Conservation (phyloP, 345 rosid genomes). For the Ceriops decandra region DNA sequence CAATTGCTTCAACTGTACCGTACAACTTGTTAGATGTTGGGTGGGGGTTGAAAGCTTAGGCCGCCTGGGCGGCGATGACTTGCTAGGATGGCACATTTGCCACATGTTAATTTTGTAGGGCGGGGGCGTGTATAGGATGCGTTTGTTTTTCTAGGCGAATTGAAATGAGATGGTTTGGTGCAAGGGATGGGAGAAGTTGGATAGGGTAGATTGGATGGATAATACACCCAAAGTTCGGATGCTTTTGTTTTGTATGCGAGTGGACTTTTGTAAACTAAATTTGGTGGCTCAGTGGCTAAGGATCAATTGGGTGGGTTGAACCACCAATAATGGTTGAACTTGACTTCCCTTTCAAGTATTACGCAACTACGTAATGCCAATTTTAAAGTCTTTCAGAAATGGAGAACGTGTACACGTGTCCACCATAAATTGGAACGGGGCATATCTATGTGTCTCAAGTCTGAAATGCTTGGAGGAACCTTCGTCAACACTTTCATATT, state of each 20-base stretch:
- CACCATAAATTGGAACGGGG: not conserved
- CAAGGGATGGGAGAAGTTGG: constrained; percentile 1
- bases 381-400: not conserved
- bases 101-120: no score
- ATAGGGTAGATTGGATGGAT: not conserved
- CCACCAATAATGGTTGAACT: constrained; percentile 19
- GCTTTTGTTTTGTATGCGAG: constrained; percentile 2
- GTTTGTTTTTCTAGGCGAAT: no score
- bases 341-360: not conserved
- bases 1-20: constrained; percentile 25
- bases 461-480: not conserved
- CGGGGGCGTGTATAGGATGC: no score
- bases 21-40: constrained; percentile 25
- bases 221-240: no score
- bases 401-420: not conserved
- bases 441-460: not conserved
- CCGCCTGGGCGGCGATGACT: constrained; percentile 7
- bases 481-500: not conserved
- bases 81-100: constrained; percentile 17
- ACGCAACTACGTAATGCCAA: not conserved
- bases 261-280: constrained; percentile 6
- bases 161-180: no score
- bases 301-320: constrained; percentile 20
- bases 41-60: constrained; percentile 16
- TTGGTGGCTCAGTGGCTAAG: constrained; percentile 10